Evolutionary conservation across 108 stramenopile genomes (phyloP).

Genomic region (Conticribra weissflogii): DNA sequence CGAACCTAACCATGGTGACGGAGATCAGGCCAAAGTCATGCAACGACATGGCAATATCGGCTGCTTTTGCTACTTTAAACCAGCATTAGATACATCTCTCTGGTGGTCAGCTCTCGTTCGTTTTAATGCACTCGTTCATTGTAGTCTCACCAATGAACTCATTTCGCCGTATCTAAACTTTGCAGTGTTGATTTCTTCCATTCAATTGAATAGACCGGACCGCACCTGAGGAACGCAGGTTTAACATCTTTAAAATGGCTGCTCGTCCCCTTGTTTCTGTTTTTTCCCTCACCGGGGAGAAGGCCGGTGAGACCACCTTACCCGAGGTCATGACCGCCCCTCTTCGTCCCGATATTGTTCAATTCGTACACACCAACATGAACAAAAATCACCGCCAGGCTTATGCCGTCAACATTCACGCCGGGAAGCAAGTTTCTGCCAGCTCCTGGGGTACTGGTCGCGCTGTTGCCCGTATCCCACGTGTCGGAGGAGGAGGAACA

Average conservation of each 20-base stretch:
- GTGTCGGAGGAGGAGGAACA: constrained; percentile 98
- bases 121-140: too few species aligned
- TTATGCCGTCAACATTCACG: constrained; percentile 94
- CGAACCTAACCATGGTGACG: too few species aligned
- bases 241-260: constrained; percentile 63
- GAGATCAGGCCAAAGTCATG: too few species aligned
- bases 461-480: constrained; percentile 99
- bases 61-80: too few species aligned
- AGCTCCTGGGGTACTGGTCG: constrained; percentile 99
- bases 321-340: constrained; percentile 98
- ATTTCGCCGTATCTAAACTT: neutral
- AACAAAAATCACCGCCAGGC: constrained; percentile 99
- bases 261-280: constrained; percentile 97
- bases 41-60: too few species aligned
- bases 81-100: too few species aligned
- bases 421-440: constrained; percentile 96
- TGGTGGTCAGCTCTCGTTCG: too few species aligned
- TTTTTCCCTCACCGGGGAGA: constrained; percentile 90
- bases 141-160: neutral
- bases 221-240: constrained; percentile 68
- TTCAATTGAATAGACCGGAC: constrained; percentile 51
- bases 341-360: constrained; percentile 98
- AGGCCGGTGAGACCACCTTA: constrained; percentile 89
- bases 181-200: constrained; percentile 10
- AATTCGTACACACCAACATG: constrained; percentile 99